phyloP scores from a whole-genome alignment of 2,329 filamentous ascomycete genomes.

The Coniochaeta hoffmannii region DNA sequence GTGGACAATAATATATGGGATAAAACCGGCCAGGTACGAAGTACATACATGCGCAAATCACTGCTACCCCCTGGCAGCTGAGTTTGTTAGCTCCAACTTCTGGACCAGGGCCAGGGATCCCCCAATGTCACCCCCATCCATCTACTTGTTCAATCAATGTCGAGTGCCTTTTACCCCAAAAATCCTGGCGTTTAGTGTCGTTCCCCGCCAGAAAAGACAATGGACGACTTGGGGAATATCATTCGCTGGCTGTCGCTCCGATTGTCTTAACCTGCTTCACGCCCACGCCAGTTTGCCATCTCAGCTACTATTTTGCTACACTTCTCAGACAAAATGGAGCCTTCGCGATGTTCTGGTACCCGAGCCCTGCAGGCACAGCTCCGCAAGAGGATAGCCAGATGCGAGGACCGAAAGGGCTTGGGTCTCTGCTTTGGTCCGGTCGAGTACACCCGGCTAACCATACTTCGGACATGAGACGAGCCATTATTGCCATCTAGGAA shows the following conservation, averaged over 20 bases:
- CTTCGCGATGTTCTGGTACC: not conserved
- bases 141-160: not conserved
- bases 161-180: not conserved
- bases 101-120: not conserved
- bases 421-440: not conserved
- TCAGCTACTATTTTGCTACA: too few relatives aligned
- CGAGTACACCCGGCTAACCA: constrained; percentile 12
- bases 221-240: not conserved
- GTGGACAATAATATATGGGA: not conserved
- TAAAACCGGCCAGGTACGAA: not conserved
- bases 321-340: not conserved
- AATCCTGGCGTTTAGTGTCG: not conserved
- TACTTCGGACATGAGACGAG: constrained; percentile 11
- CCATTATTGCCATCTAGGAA: constrained; percentile 5
- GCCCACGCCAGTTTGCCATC: too few relatives aligned
- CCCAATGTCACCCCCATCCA: not conserved
- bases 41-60: not conserved
- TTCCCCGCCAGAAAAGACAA: not conserved
- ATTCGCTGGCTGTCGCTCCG: not conserved
- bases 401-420: too few relatives aligned
- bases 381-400: not conserved
- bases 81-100: not conserved
- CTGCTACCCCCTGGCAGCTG: not conserved
- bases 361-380: not conserved
- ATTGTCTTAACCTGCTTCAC: not conserved